Evolutionary conservation across 2,329 filamentous ascomycete genomes (phyloP).

Genomic region (Hymenoscyphus infarciens): DNA sequence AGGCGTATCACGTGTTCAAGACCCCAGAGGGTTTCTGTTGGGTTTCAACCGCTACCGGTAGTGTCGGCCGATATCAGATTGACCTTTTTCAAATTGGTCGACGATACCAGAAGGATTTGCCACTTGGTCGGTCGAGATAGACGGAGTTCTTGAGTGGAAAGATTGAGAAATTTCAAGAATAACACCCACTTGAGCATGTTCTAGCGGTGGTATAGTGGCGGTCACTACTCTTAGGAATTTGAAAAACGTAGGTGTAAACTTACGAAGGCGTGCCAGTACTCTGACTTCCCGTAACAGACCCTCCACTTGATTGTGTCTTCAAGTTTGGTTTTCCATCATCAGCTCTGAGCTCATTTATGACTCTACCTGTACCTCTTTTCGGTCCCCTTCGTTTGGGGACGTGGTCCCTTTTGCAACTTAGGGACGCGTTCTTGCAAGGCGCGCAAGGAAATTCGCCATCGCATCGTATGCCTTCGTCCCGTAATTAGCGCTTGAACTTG

Average conservation of each 20-base stretch:
- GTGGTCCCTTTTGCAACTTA: conserved; percentile 62
- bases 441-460: conserved; percentile 52
- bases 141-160: not conserved
- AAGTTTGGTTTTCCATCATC: conserved; percentile 43
- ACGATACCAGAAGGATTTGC: not conserved
- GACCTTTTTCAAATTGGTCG: not conserved
- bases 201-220: too few species aligned
- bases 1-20: not conserved
- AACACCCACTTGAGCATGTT: not conserved
- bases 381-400: conserved; percentile 62
- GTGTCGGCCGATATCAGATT: not conserved
- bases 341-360: conserved; percentile 58
- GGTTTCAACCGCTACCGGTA: not conserved
- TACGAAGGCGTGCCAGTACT: conserved; percentile 27
- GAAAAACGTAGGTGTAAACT: conserved; percentile 12
- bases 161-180: not conserved
- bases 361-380: conserved; percentile 58
- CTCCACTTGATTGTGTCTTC: conserved; percentile 36
- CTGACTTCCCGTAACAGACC: conserved; percentile 20
- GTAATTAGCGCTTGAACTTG: conserved; percentile 22
- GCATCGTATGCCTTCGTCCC: conserved; percentile 41
- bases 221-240: not conserved
- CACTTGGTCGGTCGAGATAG: not conserved
- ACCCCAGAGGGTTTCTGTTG: not conserved
- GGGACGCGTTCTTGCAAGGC: conserved; percentile 55